A percentile compares a stretch with the other conserved stretches of the same genome.
phyloP scores from a whole-genome alignment of 2,329 filamentous ascomycete genomes.

The Elsinoe arachidis region DNA sequence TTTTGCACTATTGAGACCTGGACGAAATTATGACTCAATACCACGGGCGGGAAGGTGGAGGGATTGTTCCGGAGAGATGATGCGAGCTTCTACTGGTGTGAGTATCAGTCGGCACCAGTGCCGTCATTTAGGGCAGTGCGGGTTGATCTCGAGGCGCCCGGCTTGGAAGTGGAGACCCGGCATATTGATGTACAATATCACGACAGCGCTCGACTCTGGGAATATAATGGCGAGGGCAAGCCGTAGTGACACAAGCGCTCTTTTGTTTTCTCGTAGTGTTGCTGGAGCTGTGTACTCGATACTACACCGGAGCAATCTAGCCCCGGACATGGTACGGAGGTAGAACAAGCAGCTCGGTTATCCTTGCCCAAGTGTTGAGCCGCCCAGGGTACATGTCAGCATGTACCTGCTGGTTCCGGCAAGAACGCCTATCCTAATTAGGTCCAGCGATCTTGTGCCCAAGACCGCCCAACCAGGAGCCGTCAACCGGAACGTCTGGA shows the following conservation, averaged over 20 bases:
- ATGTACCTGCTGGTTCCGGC: neutral
- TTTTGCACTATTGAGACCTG: neutral
- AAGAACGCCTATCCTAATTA: neutral
- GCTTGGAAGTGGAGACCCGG: neutral
- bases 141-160: neutral
- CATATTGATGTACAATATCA: neutral
- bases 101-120: neutral
- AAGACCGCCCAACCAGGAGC: neutral
- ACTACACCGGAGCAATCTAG: neutral
- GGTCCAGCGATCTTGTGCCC: neutral
- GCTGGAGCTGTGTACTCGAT: neutral
- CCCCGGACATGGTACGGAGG: too few relatives aligned
- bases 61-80: neutral
- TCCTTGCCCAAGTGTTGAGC: too few relatives aligned
- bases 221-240: neutral
- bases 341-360: too few relatives aligned
- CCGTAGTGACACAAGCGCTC: too few relatives aligned
- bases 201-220: neutral
- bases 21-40: neutral
- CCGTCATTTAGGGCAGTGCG: neutral
- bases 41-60: neutral
- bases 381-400: neutral
- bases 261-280: neutral
- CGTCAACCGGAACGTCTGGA: neutral
- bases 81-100: too few relatives aligned